Conservation (phyloP, 495 filamentous ascomycete species). For the Physcia stellaris region DNA sequence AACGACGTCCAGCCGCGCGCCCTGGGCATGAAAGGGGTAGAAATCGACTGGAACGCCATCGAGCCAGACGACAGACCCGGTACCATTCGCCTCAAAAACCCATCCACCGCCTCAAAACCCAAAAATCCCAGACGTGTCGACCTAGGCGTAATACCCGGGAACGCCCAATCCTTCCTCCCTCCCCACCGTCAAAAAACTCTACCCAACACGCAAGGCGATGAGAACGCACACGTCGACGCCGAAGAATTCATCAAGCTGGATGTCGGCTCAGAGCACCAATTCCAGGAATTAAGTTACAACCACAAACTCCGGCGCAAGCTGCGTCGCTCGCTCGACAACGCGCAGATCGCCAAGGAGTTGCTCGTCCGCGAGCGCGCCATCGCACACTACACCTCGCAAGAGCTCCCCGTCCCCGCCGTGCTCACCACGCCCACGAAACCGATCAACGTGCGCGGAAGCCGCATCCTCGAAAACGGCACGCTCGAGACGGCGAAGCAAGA, state of each 20-base stretch:
- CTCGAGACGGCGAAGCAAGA: conserved; percentile 18
- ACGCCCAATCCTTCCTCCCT: conserved; percentile 5
- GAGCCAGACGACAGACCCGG: conserved; percentile 7
- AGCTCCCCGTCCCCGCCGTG: conserved; percentile 4
- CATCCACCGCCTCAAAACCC: neutral
- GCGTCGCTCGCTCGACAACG: conserved; percentile 16
- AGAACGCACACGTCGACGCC: neutral
- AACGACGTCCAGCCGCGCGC: conserved; percentile 17
- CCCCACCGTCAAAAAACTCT: too few relatives aligned
- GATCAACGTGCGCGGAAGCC: conserved; percentile 10
- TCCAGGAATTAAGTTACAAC: conserved; percentile 14
- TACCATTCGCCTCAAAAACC: conserved; percentile 7
- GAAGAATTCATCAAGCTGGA: conserved; percentile 17
- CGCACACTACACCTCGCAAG: conserved; percentile 4
- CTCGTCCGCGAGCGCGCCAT: conserved; percentile 15
- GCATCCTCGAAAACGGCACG: conserved; percentile 14
- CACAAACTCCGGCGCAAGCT: conserved; percentile 19
- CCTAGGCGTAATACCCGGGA: conserved; percentile 10
- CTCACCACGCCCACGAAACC: conserved; percentile 11
- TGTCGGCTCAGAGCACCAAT: conserved; percentile 10
- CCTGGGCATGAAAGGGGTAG: conserved; percentile 16
- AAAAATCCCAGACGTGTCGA: conserved; percentile 11
- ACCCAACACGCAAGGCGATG: conserved; percentile 5
- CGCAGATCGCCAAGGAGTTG: conserved; percentile 13
- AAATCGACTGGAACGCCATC: conserved; percentile 17